Percentiles rank a stretch among this genome's conserved stretches.
Evolutionary conservation across 2,329 filamentous ascomycete species (phyloP).

Genomic region (Madurella mycetomatis): DNA sequence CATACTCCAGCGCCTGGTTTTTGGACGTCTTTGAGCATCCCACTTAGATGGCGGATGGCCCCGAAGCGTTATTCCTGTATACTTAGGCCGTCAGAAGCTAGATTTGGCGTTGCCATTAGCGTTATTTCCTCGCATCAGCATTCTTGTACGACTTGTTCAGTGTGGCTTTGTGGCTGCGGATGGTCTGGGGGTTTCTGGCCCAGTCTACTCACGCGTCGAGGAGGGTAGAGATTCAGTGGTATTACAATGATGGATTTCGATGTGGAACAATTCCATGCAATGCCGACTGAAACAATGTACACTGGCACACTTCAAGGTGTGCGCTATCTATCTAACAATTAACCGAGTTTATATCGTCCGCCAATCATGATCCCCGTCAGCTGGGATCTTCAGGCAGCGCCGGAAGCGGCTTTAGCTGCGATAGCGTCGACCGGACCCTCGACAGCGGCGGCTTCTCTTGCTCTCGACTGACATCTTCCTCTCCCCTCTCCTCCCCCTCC

Average conservation of each 20-base stretch:
- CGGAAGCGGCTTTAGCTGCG: slow-evolving; percentile 31
- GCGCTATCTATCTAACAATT: neutral
- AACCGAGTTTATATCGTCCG: neutral
- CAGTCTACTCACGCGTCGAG: too few relatives aligned
- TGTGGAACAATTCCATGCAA: too few relatives aligned
- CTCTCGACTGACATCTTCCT: slow-evolving; percentile 1
- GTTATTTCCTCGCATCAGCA: neutral
- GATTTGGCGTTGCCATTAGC: slow-evolving; percentile 13
- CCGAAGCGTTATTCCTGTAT: slow-evolving; percentile 13
- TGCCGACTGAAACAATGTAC: neutral
- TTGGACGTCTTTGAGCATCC: slow-evolving; percentile 14
- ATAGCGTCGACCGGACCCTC: slow-evolving; percentile 16
- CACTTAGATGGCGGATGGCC: neutral
- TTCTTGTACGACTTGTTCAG: too few relatives aligned
- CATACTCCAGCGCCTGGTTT: slow-evolving; percentile 20
- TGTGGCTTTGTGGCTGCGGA: too few relatives aligned
- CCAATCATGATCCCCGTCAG: slow-evolving; percentile 10
- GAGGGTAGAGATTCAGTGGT: too few relatives aligned
- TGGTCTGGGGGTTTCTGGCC: too few relatives aligned
- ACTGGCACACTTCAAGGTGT: neutral
- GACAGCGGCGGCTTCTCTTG: neutral
- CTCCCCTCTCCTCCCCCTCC: neutral
- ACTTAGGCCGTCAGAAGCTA: slow-evolving; percentile 9
- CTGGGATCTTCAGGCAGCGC: slow-evolving; percentile 33
- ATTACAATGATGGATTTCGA: too few relatives aligned